Conservation (phyloP, 495 filamentous ascomycete species). For the Pseudomonodictys pantanalensis region DNA sequence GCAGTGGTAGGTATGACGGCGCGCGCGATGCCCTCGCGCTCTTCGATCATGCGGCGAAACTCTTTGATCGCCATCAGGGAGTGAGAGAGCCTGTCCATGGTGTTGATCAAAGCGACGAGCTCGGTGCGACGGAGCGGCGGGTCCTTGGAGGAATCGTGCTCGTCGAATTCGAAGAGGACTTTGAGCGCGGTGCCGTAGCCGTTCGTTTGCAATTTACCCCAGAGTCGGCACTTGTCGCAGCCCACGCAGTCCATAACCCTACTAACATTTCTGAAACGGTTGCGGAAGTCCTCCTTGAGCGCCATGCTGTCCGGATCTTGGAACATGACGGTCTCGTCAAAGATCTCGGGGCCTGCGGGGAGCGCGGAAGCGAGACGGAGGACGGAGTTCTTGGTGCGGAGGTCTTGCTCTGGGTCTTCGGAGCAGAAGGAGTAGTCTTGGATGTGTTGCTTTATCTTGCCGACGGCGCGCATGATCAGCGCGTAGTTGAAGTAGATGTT, state of each 20-base stretch:
- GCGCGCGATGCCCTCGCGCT: slow-evolving; percentile 45
- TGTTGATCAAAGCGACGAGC: slow-evolving; percentile 91
- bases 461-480: slow-evolving; percentile 80
- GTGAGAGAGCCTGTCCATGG: slow-evolving; percentile 78
- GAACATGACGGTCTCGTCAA: slow-evolving; percentile 95
- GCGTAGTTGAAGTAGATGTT: slow-evolving; percentile 99
- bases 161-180: slow-evolving; percentile 91
- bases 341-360: slow-evolving; percentile 70
- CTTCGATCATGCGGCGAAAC: slow-evolving; percentile 70
- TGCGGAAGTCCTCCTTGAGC: slow-evolving; percentile 95
- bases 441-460: slow-evolving; percentile 84
- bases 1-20: slow-evolving; percentile 6
- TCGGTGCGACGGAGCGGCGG: slow-evolving; percentile 82
- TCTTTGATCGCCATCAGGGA: slow-evolving; percentile 69
- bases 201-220: slow-evolving; percentile 96
- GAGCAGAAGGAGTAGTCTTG: slow-evolving; percentile 86
- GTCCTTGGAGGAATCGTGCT: slow-evolving; percentile 64
- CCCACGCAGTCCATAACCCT: slow-evolving; percentile 98
- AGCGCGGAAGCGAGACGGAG: slow-evolving; percentile 64
- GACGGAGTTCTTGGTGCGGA: slow-evolving; percentile 73
- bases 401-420: slow-evolving; percentile 76
- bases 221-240: slow-evolving; percentile 96
- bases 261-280: slow-evolving; percentile 93
- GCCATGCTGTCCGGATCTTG: slow-evolving; percentile 61
- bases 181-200: slow-evolving; percentile 95